Conservation (phyloP, 1,139 yeast species). For the Saccharomyces uvarum region DNA sequence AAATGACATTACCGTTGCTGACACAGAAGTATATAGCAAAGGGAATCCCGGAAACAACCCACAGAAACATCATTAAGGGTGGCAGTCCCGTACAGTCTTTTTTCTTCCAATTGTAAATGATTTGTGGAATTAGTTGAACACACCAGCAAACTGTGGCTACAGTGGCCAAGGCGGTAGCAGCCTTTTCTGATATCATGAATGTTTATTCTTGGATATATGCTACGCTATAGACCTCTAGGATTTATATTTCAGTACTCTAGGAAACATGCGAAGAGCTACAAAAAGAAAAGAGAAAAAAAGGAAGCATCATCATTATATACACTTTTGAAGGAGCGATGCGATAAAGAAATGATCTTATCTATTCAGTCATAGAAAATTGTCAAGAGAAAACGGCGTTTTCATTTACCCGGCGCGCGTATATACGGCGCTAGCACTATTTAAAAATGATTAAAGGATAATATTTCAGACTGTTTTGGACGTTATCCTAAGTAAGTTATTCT, state of each 20-base stretch:
- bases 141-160: slow-evolving; percentile 90
- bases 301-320: neutral
- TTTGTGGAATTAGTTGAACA: slow-evolving; percentile 80
- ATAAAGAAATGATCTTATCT: neutral
- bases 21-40: slow-evolving; percentile 74
- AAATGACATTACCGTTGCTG: slow-evolving; percentile 63
- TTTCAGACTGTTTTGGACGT: neutral
- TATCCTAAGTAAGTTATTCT: neutral
- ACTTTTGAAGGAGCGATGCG: neutral
- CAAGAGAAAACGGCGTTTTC: neutral
- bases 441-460: neutral
- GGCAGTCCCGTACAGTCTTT: slow-evolving; percentile 84
- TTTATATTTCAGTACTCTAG: neutral
- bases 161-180: slow-evolving; percentile 78
- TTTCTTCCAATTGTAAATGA: slow-evolving; percentile 58
- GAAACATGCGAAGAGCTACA: neutral
- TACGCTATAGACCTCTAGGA: neutral
- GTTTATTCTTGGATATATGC: neutral
- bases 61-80: slow-evolving; percentile 71
- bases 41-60: slow-evolving; percentile 81
- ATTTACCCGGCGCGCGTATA: too few species aligned
- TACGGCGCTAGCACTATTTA: neutral
- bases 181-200: slow-evolving; percentile 31
- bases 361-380: neutral
- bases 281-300: neutral